Percentiles rank a stretch among this genome's conserved stretches.
phyloP scores from a whole-genome alignment of 768 basidiomycete genomes.

The Serendipita sp. region DNA sequence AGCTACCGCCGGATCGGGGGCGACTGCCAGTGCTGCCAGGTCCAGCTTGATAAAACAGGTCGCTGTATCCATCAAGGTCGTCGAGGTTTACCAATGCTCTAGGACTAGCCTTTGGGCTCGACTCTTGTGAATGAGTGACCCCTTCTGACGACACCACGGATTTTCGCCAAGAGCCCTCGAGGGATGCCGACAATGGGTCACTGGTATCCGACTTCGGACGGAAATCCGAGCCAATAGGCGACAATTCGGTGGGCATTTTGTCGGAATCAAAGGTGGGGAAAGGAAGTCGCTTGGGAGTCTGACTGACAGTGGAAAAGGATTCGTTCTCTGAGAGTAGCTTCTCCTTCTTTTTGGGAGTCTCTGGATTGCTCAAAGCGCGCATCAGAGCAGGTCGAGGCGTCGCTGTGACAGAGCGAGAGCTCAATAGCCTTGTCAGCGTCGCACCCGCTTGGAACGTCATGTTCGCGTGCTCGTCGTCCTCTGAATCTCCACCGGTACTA shows the following conservation, averaged over 20 bases:
- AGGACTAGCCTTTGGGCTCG: not conserved
- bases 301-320: no score
- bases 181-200: not conserved
- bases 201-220: not conserved
- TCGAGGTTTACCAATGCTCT: not conserved
- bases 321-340: no score
- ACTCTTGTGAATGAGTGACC: not conserved
- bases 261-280: not conserved
- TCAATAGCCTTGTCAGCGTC: not conserved
- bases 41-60: not conserved
- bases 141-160: not conserved
- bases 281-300: no score
- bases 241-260: not conserved
- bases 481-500: not conserved
- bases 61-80: conserved; percentile 3
- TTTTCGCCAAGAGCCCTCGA: not conserved
- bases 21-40: not conserved
- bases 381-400: not conserved
- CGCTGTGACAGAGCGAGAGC: not conserved
- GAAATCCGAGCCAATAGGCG: not conserved
- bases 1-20: not conserved
- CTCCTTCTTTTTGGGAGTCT: not conserved
- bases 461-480: not conserved
- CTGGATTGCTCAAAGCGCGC: not conserved
- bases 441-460: conserved; percentile 3